Evolutionary conservation across 306 rosid genomes (phyloP).

Genomic region (Elaeagnus macrophylla): DNA sequence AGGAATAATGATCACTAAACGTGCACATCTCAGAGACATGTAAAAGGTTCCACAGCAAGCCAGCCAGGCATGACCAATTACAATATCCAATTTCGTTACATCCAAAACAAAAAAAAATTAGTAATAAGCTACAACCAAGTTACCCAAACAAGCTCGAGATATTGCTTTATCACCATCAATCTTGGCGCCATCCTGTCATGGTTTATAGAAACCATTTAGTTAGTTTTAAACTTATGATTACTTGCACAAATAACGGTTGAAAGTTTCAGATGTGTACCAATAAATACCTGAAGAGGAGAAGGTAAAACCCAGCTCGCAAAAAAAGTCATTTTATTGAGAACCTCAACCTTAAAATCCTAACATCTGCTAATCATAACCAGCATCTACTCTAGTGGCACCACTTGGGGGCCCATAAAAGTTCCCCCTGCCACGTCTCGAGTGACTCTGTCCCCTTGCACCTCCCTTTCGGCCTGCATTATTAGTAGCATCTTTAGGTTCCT

Average conservation of each 20-base stretch:
- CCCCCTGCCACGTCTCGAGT: constrained; percentile 69
- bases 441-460: constrained; percentile 65
- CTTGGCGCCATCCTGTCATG: constrained; percentile 20
- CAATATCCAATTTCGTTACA: constrained; percentile 33
- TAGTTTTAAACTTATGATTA: too few species aligned
- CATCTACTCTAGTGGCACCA: constrained; percentile 38
- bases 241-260: too few species aligned
- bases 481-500: constrained; percentile 45
- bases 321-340: too few species aligned
- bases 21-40: constrained; percentile 21
- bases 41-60: constrained; percentile 24
- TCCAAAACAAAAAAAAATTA: constrained; percentile 21
- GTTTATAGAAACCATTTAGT: background rate
- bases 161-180: background rate
- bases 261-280: too few species aligned
- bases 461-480: constrained; percentile 25
- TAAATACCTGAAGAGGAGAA: too few species aligned
- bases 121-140: constrained; percentile 22
- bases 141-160: constrained; percentile 11
- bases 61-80: constrained; percentile 38
- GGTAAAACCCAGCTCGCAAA: too few species aligned
- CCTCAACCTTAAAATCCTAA: background rate
- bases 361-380: constrained; percentile 24
- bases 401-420: constrained; percentile 48
- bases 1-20: constrained; percentile 26